These are phyloP conservation scores for Millerozyma miso DNA, from an alignment of 805 yeast genomes.

Conservation along the genomic window DNA sequence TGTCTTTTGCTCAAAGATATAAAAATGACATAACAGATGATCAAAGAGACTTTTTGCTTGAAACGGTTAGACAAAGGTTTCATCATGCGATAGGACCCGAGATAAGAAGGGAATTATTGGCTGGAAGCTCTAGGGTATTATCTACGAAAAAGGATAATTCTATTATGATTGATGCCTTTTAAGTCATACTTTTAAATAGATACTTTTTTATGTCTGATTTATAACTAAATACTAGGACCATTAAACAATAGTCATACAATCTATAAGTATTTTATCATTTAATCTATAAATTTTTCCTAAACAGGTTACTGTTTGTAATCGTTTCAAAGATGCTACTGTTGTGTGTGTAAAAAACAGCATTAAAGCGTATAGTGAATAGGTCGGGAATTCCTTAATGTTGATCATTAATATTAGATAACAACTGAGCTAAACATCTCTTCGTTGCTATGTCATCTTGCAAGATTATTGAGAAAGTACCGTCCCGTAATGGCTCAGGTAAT, in stretches of 20 bases:
- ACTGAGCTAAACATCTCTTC: conserved; percentile 79
- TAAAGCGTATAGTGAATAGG: background rate
- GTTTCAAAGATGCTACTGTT: background rate
- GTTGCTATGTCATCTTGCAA: conserved; percentile 86
- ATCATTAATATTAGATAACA: conserved; percentile 58
- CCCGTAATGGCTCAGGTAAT: conserved; percentile 82
- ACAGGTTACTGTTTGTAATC: too few relatives aligned
- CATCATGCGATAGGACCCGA: conserved; percentile 91
- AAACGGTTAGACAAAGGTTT: conserved; percentile 83
- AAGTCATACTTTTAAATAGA: too few relatives aligned
- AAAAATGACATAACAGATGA: conserved; percentile 98
- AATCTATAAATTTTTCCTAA: background rate
- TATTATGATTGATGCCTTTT: conserved; percentile 37
- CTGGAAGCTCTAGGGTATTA: conserved; percentile 68
- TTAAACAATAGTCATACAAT: background rate
- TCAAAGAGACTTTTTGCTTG: conserved; percentile 90
- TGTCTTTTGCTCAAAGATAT: conserved; percentile 92
- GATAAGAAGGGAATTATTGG: conserved; percentile 85
- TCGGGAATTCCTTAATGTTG: conserved; percentile 8
- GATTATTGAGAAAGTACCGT: conserved; percentile 75
- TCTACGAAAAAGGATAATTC: conserved; percentile 26
- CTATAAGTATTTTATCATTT: background rate
- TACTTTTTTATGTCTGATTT: too few relatives aligned
- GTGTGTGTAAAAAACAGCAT: background rate
- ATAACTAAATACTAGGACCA: too few relatives aligned